Evolutionary conservation across 2,329 filamentous ascomycete species (phyloP).

Genomic region (Colletotrichum magnum): DNA sequence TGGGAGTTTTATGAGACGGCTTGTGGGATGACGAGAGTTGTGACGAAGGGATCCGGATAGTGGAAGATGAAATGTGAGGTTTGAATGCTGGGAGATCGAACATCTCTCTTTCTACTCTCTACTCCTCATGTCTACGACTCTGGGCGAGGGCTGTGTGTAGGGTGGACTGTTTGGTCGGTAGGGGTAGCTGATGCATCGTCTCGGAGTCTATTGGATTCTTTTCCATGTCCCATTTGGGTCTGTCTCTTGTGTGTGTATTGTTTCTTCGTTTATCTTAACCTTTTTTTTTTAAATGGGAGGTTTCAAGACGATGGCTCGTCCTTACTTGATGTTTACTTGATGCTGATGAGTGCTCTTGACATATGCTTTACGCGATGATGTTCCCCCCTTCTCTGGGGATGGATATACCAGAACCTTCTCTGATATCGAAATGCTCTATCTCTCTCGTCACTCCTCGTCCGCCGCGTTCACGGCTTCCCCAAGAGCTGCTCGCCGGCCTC

Average conservation of each 20-base stretch:
- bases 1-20: background rate
- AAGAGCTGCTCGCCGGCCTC: too few relatives aligned
- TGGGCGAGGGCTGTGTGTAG: too few relatives aligned
- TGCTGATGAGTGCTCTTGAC: background rate
- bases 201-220: background rate
- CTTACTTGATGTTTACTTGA: background rate
- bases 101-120: background rate
- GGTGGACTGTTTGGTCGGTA: background rate
- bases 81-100: background rate
- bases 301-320: background rate
- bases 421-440: too few relatives aligned
- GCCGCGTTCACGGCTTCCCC: too few relatives aligned
- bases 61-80: background rate
- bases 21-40: background rate
- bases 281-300: background rate
- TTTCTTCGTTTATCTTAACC: background rate
- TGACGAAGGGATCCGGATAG: background rate
- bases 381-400: too few relatives aligned
- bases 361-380: too few relatives aligned
- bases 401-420: too few relatives aligned
- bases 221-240: background rate
- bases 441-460: too few relatives aligned
- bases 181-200: conserved; percentile 5
- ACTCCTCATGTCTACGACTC: background rate
- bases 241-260: background rate